phyloP scores from a whole-genome alignment of 495 filamentous ascomycete genomes.

The Penicillium cosmopolitanum region DNA sequence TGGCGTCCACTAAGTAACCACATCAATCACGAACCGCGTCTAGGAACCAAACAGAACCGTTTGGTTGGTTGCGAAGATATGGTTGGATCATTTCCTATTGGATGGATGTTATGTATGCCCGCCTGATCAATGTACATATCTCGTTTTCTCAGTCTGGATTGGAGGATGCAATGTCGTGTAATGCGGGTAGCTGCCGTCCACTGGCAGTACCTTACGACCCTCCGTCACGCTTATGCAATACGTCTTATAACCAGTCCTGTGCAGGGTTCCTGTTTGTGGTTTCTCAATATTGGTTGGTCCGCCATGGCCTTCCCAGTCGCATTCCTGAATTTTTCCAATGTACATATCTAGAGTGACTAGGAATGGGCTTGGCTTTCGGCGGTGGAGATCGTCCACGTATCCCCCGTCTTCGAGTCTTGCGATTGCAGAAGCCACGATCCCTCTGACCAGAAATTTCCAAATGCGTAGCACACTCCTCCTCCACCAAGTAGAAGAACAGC shows the following conservation, averaged over 20 bases:
- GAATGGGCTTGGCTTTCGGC: background rate
- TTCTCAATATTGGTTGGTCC: background rate
- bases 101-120: background rate
- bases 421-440: constrained; percentile 53
- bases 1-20: constrained; percentile 57
- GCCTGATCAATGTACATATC: background rate
- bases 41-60: constrained; percentile 67
- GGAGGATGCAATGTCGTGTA: constrained; percentile 12
- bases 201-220: constrained; percentile 58
- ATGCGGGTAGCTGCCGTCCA: constrained; percentile 46
- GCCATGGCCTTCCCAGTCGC: background rate
- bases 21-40: constrained; percentile 55
- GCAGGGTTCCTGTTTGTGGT: background rate
- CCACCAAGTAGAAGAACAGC: constrained; percentile 70
- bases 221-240: constrained; percentile 50
- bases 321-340: too few species aligned
- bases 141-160: background rate
- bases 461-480: constrained; percentile 87
- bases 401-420: constrained; percentile 16
- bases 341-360: constrained; percentile 1
- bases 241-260: background rate
- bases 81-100: background rate
- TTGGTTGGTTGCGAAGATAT: constrained; percentile 46
- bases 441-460: constrained; percentile 77
- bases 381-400: constrained; percentile 22